Base-by-base conservation (phyloP, 2,329 filamentous ascomycete genomes). In the Talaromyces marneffei region DNA sequence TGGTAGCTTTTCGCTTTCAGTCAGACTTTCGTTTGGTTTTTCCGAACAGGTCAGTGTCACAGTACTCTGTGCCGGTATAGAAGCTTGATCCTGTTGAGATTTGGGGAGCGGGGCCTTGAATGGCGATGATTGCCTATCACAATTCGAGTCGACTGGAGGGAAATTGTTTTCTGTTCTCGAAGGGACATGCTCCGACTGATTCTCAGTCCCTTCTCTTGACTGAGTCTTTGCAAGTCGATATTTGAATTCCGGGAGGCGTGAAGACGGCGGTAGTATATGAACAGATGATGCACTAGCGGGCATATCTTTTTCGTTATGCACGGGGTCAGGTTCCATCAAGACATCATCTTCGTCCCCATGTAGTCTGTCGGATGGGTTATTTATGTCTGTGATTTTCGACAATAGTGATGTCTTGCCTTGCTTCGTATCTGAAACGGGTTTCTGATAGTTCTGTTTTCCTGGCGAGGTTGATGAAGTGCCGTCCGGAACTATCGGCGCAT, bases 171-270 rank as follows among this genome's bases (percentile, higher is more conserved):
- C 50, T 20, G 62, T 64, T 29, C 65, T 64, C 25, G 56, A 54
- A 52, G 61, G 9, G 9, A 46, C 31, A 7, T 62, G 25, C 10
- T 65, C 61, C 18, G 46, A 48, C n/a, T 64, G 58, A 16, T 23
- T 12, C 8, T 57, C 39, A 16, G 27, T 27, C 9, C 8, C n/a
- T n/a, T 59, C 23, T 31, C 23, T 29, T 37, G 46, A 53, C 20
- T 29, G 59, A 42, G 18, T 56, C 35, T 39, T 65, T 67, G 59
- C 61, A 16, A 69, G 66, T 35, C 72, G 72, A 62, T 74, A 78
- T 66, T 76, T 70, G 61, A 77, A 78, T 48, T 71, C 72, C 2
- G 74, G 70, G 52, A 76, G 64, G 40, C 75, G 71, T 23, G 75
- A 76, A 6, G 74, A 73, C 8, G 75, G 74, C 54, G 72, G 69